A percentile compares a stretch with the other conserved stretches of the same genome.
Conservation (phyloP, 1,139 yeast genomes). For the Sugiyamaella paludigena region DNA sequence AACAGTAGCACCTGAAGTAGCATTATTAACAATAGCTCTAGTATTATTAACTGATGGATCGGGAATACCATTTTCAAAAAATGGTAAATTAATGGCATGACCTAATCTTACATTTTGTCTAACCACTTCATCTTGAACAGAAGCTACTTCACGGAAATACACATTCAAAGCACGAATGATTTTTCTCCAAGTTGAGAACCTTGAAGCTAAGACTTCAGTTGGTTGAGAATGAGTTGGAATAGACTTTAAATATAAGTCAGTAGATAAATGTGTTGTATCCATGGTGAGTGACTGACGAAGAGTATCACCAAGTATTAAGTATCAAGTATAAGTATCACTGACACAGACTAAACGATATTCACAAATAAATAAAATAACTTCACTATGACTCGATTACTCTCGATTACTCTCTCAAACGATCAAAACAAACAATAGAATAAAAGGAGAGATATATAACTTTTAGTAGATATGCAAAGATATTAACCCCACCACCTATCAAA, state of each 20-base stretch:
- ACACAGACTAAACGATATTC: too few relatives aligned
- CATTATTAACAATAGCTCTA: not conserved
- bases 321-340: too few relatives aligned
- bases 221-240: conserved; percentile 65
- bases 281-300: too few relatives aligned
- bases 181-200: conserved; percentile 85
- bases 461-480: too few relatives aligned
- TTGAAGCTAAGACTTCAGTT: conserved; percentile 76
- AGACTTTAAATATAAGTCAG: conserved; percentile 20
- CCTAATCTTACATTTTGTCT: conserved; percentile 79
- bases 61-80: conserved; percentile 36
- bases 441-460: too few relatives aligned
- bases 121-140: conserved; percentile 83
- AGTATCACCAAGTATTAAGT: too few relatives aligned
- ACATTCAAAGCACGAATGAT: conserved; percentile 70
- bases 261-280: too few relatives aligned
- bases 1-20: conserved; percentile 19
- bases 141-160: conserved; percentile 75
- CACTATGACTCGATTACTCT: too few relatives aligned
- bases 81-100: conserved; percentile 68
- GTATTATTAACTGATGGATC: not conserved
- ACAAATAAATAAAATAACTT: too few relatives aligned
- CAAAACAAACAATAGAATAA: too few relatives aligned
- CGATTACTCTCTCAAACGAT: too few relatives aligned
- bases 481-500: too few relatives aligned